These are phyloP conservation scores for Apiotrichum brassicae DNA, from an alignment of 1,284 basidiomycete species.

Conservation along the genomic window DNA sequence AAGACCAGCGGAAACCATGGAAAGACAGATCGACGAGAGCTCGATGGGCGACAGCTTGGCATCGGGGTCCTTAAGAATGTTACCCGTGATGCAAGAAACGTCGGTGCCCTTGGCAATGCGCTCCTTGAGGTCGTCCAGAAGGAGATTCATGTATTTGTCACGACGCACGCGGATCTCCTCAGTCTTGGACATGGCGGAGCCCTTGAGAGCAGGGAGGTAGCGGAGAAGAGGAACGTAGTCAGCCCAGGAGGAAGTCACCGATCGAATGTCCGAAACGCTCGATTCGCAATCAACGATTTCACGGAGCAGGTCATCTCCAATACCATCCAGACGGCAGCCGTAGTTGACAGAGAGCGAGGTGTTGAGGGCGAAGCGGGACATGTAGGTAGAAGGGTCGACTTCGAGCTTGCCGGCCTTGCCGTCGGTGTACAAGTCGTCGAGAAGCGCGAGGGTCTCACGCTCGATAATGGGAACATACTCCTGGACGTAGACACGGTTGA, in stretches of 20 bases:
- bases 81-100: conserved; percentile 17
- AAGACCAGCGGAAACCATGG: conserved; percentile 20
- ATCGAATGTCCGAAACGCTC: conserved; percentile 12
- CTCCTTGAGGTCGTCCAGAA: conserved; percentile 17
- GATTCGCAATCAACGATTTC: conserved; percentile 18
- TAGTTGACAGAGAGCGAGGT: conserved; percentile 18
- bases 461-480: conserved; percentile 18
- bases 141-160: conserved; percentile 16
- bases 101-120: conserved; percentile 15
- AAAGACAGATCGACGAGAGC: conserved; percentile 20
- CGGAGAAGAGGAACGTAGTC: conserved; percentile 19
- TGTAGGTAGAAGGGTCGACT: conserved; percentile 14
- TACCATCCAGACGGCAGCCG: conserved; percentile 11
- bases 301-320: conserved; percentile 10
- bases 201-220: conserved; percentile 1
- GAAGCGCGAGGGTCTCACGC: conserved; percentile 16
- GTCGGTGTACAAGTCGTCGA: conserved; percentile 16
- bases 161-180: conserved; percentile 10
- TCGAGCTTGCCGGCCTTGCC: conserved; percentile 12
- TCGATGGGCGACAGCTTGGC: conserved; percentile 13
- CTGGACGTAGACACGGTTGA: conserved; percentile 15
- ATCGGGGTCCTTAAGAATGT: conserved; percentile 20
- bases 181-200: not conserved
- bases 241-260: conserved; percentile 6
- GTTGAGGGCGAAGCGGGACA: conserved; percentile 17